Evolutionary conservation across 352 stramenopile species (phyloP), one percentile per base, ranked within the genome.

Genomic region (Phytophthora litchii): DNA sequence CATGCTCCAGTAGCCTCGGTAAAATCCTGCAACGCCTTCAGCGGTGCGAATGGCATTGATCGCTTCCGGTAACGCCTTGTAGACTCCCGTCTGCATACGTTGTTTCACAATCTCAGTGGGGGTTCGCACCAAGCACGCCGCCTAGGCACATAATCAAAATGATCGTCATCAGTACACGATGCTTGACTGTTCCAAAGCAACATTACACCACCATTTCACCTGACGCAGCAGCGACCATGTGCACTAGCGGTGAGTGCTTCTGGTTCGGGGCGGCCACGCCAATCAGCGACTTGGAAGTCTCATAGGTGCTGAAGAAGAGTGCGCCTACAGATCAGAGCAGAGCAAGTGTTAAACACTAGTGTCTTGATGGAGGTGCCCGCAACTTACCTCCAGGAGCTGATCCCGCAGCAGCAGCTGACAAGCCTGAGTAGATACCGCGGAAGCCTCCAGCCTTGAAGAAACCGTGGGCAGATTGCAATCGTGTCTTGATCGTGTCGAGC

Each of bases 21-120:
- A 99, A 58, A 99, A 95, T 11, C 96, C 97, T 16, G 77, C 65
- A 19, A 91, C 17, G 21, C 76, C 95, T 58, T 88, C 72, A 32
- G 91, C 84, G 7, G 61, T 78, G 32, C 95, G 60, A 31, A 99
- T 96, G 29, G 72, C 72, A 31, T 66, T 65, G 35, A 97, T 61
- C 1, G 88, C 86, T 35, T 86, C 73, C 31, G 72, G 60, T 20
- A 94, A 77, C 12, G 83, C 89, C 42, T 80, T 72, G 67, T 97
- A 95, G 35, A 95, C 65, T 5, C 92, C 92, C 0, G 96, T 98
- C 74, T 99, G 98, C 93, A 99, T 98, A 41, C 97, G 97, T 56
- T 98, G 95, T 83, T 99, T 99, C 32, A 99, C 83, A 44, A 99
- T 98, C 68, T 99, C 98, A 1, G 96, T 99, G 0, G 98, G 98